phyloP scores from a whole-genome alignment of 2,329 filamentous ascomycete genomes.

The Penicillium fuscoglaucum region DNA sequence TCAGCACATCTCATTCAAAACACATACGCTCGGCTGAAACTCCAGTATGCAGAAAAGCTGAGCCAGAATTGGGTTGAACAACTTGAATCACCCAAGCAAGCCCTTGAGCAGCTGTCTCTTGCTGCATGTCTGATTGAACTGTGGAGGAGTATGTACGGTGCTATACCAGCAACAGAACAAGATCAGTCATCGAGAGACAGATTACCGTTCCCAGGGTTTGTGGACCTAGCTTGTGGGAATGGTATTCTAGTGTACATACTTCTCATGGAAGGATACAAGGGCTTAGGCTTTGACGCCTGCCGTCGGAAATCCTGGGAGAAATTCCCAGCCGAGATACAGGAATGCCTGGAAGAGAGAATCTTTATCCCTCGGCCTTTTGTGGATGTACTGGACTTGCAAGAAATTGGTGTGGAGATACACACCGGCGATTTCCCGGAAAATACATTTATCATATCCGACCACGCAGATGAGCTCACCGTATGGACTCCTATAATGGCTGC shows the following conservation, averaged over 20 bases:
- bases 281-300: constrained; percentile 93
- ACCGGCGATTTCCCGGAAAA: constrained; percentile 67
- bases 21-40: constrained; percentile 77
- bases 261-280: constrained; percentile 73
- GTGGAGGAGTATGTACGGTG: constrained; percentile 78
- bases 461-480: constrained; percentile 91
- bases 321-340: constrained; percentile 58
- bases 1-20: constrained; percentile 76
- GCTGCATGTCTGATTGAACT: constrained; percentile 90
- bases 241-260: constrained; percentile 85
- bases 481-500: constrained; percentile 91
- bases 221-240: constrained; percentile 95
- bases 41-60: constrained; percentile 70
- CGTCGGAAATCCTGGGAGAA: constrained; percentile 77
- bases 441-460: constrained; percentile 95
- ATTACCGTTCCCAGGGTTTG: constrained; percentile 74
- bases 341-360: constrained; percentile 58
- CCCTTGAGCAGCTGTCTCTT: constrained; percentile 91
- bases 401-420: constrained; percentile 29
- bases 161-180: constrained; percentile 24
- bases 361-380: constrained; percentile 58
- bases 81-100: constrained; percentile 86
- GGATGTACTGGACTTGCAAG: constrained; percentile 23
- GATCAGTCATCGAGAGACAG: constrained; percentile 13
- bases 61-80: constrained; percentile 79